These are phyloP conservation scores for Tardiomyces digboiensis DNA, from an alignment of 1,139 yeast species.

Conservation along the genomic window DNA sequence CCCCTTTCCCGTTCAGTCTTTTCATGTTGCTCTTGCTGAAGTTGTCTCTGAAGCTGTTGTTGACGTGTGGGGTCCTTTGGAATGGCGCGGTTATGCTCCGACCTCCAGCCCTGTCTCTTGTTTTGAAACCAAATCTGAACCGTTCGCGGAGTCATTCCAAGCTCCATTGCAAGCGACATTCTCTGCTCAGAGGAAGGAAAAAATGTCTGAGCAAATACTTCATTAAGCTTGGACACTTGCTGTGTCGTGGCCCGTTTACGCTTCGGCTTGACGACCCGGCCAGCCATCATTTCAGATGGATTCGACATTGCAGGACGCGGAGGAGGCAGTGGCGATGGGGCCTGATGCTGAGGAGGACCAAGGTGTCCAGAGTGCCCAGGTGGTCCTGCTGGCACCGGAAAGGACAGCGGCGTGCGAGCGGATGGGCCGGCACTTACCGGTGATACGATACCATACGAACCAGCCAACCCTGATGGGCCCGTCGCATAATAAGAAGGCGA, in stretches of 20 bases:
- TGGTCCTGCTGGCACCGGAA: background rate
- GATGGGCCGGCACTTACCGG: background rate
- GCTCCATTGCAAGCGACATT: constrained; percentile 25
- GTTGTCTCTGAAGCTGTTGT: background rate
- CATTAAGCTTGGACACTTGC: constrained; percentile 25
- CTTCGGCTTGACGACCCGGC: constrained; percentile 22
- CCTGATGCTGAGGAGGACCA: background rate
- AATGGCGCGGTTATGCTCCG: constrained; percentile 21
- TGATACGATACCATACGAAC: background rate
- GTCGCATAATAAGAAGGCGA: background rate
- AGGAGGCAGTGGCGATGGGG: constrained; percentile 2
- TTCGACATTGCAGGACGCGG: constrained; percentile 5
- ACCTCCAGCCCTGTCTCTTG: constrained; percentile 28
- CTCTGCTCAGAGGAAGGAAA: constrained; percentile 30
- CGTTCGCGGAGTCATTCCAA: constrained; percentile 31
- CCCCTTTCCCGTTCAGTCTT: background rate
- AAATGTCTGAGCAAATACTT: constrained; percentile 27
- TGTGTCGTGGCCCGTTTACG: constrained; percentile 28
- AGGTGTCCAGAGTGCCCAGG: background rate
- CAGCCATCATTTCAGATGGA: constrained; percentile 1
- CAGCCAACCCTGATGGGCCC: background rate
- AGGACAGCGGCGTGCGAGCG: background rate
- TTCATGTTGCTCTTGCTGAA: background rate
- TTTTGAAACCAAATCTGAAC: constrained; percentile 33
- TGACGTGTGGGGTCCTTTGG: constrained; percentile 14